These are phyloP conservation scores for Phytophthora ohioensis DNA, from an alignment of 352 stramenopile genomes.

Conservation along the genomic window DNA sequence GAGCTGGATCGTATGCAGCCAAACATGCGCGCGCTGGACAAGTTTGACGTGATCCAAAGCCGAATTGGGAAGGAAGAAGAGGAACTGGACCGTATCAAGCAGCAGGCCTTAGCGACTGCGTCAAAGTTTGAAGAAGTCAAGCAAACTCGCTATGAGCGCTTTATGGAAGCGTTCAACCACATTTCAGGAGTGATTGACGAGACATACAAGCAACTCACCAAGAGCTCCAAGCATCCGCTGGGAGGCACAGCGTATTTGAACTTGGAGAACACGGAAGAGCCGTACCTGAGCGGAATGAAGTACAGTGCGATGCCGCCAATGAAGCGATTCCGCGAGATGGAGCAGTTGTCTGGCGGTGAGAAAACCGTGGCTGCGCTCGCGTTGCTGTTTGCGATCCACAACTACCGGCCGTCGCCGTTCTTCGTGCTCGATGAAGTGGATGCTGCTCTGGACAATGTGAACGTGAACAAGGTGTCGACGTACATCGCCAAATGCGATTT, in stretches of 20 bases:
- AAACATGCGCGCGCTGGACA: conserved; percentile 96
- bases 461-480: conserved; percentile 98
- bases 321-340: conserved; percentile 99
- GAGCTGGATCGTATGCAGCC: conserved; percentile 96
- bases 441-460: conserved; percentile 99
- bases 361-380: conserved; percentile 99
- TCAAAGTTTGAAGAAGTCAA: conserved; percentile 86
- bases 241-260: conserved; percentile 86
- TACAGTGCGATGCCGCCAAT: conserved; percentile 99
- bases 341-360: conserved; percentile 98
- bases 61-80: conserved; percentile 85
- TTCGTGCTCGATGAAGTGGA: conserved; percentile 99
- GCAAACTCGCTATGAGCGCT: conserved; percentile 74
- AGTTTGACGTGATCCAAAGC: conserved; percentile 87
- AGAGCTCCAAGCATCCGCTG: conserved; percentile 97
- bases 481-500: conserved; percentile 97
- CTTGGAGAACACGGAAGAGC: conserved; percentile 93
- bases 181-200: conserved; percentile 94
- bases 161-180: conserved; percentile 96
- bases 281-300: conserved; percentile 98
- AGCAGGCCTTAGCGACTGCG: conserved; percentile 62
- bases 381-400: conserved; percentile 99
- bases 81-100: conserved; percentile 79
- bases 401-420: conserved; percentile 96
- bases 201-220: conserved; percentile 98